Conservation (phyloP, 177 flowering plant species). For the Vitis hybrid region DNA sequence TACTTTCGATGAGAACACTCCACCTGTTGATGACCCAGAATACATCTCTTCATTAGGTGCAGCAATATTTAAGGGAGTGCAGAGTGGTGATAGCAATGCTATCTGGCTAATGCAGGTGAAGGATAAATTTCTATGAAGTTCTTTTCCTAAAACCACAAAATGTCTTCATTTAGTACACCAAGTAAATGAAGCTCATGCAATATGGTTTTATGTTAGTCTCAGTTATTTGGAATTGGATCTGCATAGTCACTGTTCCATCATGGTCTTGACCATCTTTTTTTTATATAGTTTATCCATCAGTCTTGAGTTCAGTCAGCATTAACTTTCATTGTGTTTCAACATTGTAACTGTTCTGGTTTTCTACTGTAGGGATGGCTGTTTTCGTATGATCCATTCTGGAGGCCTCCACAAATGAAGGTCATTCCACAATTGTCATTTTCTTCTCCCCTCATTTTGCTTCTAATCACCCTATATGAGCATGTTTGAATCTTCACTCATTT, state of each 20-base stretch:
- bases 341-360: neutral
- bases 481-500: neutral
- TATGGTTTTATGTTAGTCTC: neutral
- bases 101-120: slow-evolving; percentile 88
- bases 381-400: slow-evolving; percentile 78
- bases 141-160: neutral
- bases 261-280: neutral
- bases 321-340: no score
- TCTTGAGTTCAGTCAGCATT: no score
- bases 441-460: neutral
- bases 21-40: slow-evolving; percentile 70
- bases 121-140: neutral
- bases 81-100: slow-evolving; percentile 67
- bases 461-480: neutral
- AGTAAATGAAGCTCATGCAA: neutral
- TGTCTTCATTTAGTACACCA: neutral
- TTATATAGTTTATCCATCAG: neutral
- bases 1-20: slow-evolving; percentile 87
- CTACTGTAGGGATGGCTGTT: slow-evolving; percentile 73
- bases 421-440: neutral
- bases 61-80: slow-evolving; percentile 65
- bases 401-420: slow-evolving; percentile 89
- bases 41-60: slow-evolving; percentile 73
- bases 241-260: neutral
- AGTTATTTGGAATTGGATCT: neutral